Percentiles rank a stretch among this genome's conserved stretches.
phyloP scores from a whole-genome alignment of 495 filamentous ascomycete genomes.

The Hapsidospora chrysogenum region DNA sequence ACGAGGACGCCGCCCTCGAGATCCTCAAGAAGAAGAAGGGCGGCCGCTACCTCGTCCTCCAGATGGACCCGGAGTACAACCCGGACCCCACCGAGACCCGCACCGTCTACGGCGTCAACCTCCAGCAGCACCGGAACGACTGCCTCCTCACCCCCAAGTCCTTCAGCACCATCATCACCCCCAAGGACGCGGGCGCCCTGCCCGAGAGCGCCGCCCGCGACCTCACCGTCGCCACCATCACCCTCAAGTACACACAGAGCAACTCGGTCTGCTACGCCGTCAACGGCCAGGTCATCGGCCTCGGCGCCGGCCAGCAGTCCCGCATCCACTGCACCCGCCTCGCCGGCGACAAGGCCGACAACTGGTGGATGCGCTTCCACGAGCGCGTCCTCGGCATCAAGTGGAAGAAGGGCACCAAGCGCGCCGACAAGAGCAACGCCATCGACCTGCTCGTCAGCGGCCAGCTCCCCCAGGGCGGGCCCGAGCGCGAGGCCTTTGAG shows the following conservation, averaged over 20 bases:
- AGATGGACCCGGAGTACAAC: constrained; percentile 80
- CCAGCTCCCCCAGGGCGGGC: constrained; percentile 59
- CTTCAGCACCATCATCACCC: constrained; percentile 70
- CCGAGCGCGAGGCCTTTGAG: constrained; percentile 77
- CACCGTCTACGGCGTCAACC: constrained; percentile 73
- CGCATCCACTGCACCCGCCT: constrained; percentile 96
- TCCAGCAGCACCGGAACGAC: constrained; percentile 85
- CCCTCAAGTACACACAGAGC: constrained; percentile 93
- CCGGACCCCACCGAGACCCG: constrained; percentile 61
- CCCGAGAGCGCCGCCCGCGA: constrained; percentile 74
- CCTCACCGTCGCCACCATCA: constrained; percentile 87
- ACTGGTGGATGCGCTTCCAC: constrained; percentile 99
- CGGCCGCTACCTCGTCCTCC: constrained; percentile 86
- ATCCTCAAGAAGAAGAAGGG: constrained; percentile 98
- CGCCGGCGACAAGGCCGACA: constrained; percentile 97
- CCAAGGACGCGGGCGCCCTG: constrained; percentile 54
- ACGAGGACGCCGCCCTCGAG: constrained; percentile 65
- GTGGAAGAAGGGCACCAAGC: constrained; percentile 94
- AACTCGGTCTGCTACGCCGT: constrained; percentile 98
- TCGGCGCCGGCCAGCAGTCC: constrained; percentile 92
- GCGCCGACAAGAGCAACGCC: constrained; percentile 92
- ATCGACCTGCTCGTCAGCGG: constrained; percentile 90
- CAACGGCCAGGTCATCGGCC: constrained; percentile 83
- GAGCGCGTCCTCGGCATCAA: constrained; percentile 70
- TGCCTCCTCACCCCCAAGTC: constrained; percentile 68